Conservation (phyloP, 2,329 filamentous ascomycete genomes). For the Colletotrichum musicola region DNA sequence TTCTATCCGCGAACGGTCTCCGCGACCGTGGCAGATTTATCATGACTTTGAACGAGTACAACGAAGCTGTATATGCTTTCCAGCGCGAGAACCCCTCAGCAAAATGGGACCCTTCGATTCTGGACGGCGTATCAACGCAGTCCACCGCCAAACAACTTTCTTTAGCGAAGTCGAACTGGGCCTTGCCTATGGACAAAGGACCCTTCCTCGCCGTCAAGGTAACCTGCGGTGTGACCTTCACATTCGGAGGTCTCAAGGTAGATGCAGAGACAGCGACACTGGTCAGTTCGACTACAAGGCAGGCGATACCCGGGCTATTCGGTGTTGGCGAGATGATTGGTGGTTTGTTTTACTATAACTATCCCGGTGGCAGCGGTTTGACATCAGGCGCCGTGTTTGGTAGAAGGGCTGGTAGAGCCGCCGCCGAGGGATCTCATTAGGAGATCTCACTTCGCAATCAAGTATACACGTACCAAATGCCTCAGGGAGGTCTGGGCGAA, state of each 20-base stretch:
- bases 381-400: conserved; percentile 70
- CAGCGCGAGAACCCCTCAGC: conserved; percentile 56
- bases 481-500: too few species aligned
- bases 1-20: conserved; percentile 62
- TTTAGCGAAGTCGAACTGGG: conserved; percentile 76
- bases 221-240: conserved; percentile 75
- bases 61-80: conserved; percentile 65
- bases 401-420: conserved; percentile 52
- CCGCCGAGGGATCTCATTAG: too few species aligned
- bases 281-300: conserved; percentile 57
- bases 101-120: conserved; percentile 70
- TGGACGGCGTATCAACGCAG: conserved; percentile 73
- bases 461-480: too few species aligned
- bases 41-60: conserved; percentile 66
- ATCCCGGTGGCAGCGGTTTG: conserved; percentile 72
- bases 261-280: conserved; percentile 67
- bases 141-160: conserved; percentile 57
- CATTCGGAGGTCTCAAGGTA: conserved; percentile 73
- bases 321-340: conserved; percentile 77
- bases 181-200: conserved; percentile 65
- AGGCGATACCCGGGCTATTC: conserved; percentile 67
- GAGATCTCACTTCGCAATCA: too few species aligned
- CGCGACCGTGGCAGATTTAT: conserved; percentile 60
- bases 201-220: conserved; percentile 75
- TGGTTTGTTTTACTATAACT: conserved; percentile 73